phyloP scores from a whole-genome alignment of 1,284 basidiomycete species.

The Inonotus obliquus region DNA sequence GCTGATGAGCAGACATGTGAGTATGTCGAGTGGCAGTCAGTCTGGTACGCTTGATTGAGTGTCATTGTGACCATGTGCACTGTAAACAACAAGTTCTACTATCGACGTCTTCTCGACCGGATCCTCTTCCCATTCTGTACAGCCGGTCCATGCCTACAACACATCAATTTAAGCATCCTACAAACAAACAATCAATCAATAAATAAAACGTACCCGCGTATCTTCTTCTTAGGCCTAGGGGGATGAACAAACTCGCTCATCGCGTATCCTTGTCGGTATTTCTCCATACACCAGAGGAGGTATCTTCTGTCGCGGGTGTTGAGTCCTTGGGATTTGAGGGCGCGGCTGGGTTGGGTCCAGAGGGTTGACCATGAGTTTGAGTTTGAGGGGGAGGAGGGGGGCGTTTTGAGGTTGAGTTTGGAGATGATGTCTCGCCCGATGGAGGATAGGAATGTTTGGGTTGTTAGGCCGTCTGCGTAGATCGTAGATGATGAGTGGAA shows the following conservation, averaged over 20 bases:
- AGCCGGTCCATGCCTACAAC: slow-evolving; percentile 50
- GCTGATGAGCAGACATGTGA: too few relatives aligned
- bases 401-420: slow-evolving; percentile 54
- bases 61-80: neutral
- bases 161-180: neutral
- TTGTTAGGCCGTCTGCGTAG: slow-evolving; percentile 38
- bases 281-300: slow-evolving; percentile 79
- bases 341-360: slow-evolving; percentile 54
- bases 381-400: too few relatives aligned
- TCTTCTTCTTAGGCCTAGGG: slow-evolving; percentile 62
- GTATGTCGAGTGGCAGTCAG: too few relatives aligned
- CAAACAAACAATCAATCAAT: neutral
- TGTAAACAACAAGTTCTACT: neutral
- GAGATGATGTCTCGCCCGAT: slow-evolving; percentile 65
- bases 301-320: slow-evolving; percentile 69
- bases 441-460: slow-evolving; percentile 62
- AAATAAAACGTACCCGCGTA: slow-evolving; percentile 58
- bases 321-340: slow-evolving; percentile 67
- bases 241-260: slow-evolving; percentile 61
- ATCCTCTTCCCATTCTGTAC: slow-evolving; percentile 74
- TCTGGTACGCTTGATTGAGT: too few relatives aligned
- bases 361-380: slow-evolving; percentile 65
- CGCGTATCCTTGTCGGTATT: slow-evolving; percentile 56
- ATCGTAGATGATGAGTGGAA: too few relatives aligned
- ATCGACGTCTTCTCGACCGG: slow-evolving; percentile 49